Evolutionary conservation across 306 rosid genomes (phyloP), one percentile per base, ranked within the genome.

Genomic region (Biancaea sappan): DNA sequence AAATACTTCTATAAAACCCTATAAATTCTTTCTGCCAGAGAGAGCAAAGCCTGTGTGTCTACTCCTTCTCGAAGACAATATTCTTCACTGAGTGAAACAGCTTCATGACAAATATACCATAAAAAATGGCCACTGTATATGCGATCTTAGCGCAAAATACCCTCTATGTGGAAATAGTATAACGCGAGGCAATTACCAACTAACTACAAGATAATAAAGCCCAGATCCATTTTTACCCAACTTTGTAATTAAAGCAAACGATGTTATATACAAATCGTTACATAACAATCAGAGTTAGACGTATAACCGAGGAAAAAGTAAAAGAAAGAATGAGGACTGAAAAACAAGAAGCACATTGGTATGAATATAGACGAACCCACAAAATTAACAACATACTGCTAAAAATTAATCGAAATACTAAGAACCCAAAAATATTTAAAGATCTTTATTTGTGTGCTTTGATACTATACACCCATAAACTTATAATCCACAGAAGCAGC

Each of bases 161-260:
- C 46, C 31, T 58, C 24, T 3, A 41, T 34, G 43, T 37, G 32
- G 60, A 59, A 79, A 74, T 1, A n/a, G 38, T 28, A 62, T 4
- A 41, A 24, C 47, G 51, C 66, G 15, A 43, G 40, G 37, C 46
- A 74, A 75, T 64, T 82, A 31, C 56, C 72, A 66, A 77, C 58
- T 65, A 67, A 69, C 63, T 58, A 67, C 14, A 52, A 19, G 40
- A 75, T 28, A 74, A 69, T 26, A 35, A 52, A 79, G 56, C 79
- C 76, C 84, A 74, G 88, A 86, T 86, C 92, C 86, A 85, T 69
- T 70, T 66, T 22, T 25, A 59, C 28, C 34, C 35, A 66, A 37
- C 64, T 44, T 71, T 73, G 52, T 48, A 69, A 61, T 14, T 71
- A 68, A 69, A 80, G 43, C 38, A 47, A 65, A 71, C 32, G 24